Conservation (phyloP, 192 early-diverging fungal species). For the Coemansia sp. region DNA sequence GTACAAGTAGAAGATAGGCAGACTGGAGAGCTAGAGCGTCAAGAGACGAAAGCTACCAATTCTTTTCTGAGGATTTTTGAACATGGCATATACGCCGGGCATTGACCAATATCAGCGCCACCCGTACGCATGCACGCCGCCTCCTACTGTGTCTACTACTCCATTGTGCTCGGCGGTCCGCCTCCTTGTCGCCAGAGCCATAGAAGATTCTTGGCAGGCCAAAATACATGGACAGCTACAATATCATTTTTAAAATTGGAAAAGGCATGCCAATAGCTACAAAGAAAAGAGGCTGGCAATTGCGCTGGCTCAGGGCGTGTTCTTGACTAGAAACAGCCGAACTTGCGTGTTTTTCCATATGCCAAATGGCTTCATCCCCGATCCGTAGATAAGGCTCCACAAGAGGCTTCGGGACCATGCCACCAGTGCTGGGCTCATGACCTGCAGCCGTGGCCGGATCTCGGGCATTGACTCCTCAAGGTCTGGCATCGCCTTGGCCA, state of each 20-base stretch:
- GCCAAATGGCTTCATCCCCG: conserved; percentile 57
- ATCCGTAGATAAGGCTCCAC: conserved; percentile 69
- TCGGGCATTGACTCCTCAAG: conserved; percentile 53
- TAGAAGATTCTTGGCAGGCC: conserved; percentile 5
- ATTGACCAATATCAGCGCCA: not conserved
- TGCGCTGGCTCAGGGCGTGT: not conserved
- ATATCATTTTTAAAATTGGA: not conserved
- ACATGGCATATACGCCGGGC: not conserved
- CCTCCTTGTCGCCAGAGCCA: not conserved
- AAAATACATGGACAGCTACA: not conserved
- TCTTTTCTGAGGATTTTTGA: not conserved
- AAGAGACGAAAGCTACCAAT: not conserved
- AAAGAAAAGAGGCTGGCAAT: not conserved
- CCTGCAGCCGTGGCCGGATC: conserved; percentile 59
- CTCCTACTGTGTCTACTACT: not conserved
- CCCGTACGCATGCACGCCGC: not conserved
- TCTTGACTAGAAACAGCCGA: conserved; percentile 56
- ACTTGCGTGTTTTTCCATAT: conserved; percentile 67
- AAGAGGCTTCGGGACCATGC: conserved; percentile 71
- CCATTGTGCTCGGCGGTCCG: not conserved
- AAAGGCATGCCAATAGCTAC: not conserved
- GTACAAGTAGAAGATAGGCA: not conserved
- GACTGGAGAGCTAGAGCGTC: not conserved
- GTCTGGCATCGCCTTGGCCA: conserved; percentile 32
- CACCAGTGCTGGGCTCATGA: conserved; percentile 58